phyloP scores from a whole-genome alignment of 495 filamentous ascomycete genomes.

The Penicillium paradoxum region DNA sequence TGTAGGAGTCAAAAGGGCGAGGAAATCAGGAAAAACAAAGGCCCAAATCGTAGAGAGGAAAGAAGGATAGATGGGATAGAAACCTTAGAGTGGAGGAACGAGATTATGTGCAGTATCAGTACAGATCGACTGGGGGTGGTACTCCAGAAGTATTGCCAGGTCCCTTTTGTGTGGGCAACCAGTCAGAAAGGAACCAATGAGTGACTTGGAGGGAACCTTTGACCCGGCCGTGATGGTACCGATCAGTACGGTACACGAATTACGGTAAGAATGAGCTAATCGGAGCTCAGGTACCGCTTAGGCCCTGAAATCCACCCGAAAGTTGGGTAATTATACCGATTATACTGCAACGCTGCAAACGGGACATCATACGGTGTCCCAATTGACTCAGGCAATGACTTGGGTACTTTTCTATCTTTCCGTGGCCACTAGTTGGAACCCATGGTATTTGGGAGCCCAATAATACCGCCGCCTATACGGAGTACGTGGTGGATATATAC shows the following conservation, averaged over 20 bases:
- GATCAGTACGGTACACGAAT: constrained; percentile 11
- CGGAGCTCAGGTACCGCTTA: constrained; percentile 4
- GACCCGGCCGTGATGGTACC: constrained; percentile 3
- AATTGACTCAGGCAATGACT: background rate
- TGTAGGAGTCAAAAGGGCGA: constrained; percentile 4
- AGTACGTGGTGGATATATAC: background rate
- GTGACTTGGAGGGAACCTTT: constrained; percentile 5
- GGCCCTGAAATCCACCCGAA: background rate
- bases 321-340: constrained; percentile 6
- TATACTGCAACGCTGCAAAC: constrained; percentile 17
- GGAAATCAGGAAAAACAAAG: constrained; percentile 11
- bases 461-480: background rate
- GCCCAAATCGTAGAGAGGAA: constrained; percentile 15
- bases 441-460: background rate
- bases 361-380: constrained; percentile 10
- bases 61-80: constrained; percentile 21
- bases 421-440: background rate
- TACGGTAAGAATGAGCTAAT: constrained; percentile 10
- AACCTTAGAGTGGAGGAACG: constrained; percentile 21
- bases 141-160: constrained; percentile 14
- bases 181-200: constrained; percentile 11
- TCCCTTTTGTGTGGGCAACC: constrained; percentile 24
- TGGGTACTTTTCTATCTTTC: background rate
- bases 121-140: constrained; percentile 13
- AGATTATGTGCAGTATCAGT: constrained; percentile 26